These are phyloP conservation scores for Ophiocordyceps australis DNA, from an alignment of 2,329 filamentous ascomycete species.

Conservation along the genomic window DNA sequence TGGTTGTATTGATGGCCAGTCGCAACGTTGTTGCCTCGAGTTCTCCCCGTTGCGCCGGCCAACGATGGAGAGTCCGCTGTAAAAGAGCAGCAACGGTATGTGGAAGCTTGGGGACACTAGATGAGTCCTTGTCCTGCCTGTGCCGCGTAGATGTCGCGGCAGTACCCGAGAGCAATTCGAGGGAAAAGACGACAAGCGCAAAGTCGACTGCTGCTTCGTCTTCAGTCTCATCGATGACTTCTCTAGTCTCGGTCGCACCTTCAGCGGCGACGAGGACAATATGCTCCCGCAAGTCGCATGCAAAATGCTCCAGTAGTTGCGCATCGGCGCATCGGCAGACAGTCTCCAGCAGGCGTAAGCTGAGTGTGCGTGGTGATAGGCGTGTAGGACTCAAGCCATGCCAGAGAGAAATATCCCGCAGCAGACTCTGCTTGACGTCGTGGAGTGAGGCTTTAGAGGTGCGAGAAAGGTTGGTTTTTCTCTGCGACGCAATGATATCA, in stretches of 20 bases:
- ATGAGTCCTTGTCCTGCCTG: conserved; percentile 5
- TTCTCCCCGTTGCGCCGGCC: conserved; percentile 10
- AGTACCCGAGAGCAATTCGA: conserved; percentile 15
- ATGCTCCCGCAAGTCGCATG: conserved; percentile 10
- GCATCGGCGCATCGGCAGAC: conserved; percentile 11
- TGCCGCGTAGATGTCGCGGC: conserved; percentile 3
- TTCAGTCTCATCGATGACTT: no score
- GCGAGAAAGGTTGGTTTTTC: conserved; percentile 51
- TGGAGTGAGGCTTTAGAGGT: conserved; percentile 37
- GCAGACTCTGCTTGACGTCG: conserved; percentile 32
- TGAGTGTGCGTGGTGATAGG: conserved; percentile 44
- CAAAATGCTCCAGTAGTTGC: conserved; percentile 9
- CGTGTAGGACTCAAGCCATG: conserved; percentile 25
- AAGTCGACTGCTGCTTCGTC: conserved; percentile 16
- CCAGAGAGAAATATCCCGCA: conserved; percentile 42
- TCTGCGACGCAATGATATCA: conserved; percentile 39
- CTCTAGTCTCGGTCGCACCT: no score
- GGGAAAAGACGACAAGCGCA: conserved; percentile 21
- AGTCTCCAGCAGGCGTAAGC: conserved; percentile 42
- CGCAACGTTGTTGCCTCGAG: conserved; percentile 19
- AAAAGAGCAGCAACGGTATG: conserved; percentile 13
- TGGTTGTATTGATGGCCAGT: conserved; percentile 71
- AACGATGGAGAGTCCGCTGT: conserved; percentile 9
- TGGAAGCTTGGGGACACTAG: conserved; percentile 9
- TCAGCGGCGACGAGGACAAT: conserved; percentile 8